Evolutionary conservation across 75 land plant species (phyloP).

Genomic region (Isoetes taiwanensis): DNA sequence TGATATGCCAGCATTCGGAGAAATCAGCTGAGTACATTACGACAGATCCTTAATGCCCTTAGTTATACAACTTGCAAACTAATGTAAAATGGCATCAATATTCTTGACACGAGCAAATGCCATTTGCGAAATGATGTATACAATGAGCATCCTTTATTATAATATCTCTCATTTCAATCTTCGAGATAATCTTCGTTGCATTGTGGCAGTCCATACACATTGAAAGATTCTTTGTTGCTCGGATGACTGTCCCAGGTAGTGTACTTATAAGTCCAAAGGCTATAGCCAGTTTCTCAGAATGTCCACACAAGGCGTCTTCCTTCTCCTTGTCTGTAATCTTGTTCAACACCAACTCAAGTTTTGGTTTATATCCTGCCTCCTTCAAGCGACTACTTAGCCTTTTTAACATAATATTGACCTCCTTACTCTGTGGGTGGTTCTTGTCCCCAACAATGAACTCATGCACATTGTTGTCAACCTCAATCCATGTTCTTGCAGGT

Average conservation of each 20-base stretch:
- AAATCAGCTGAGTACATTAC: too few relatives aligned
- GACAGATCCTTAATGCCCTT: too few relatives aligned
- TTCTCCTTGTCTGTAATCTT: constrained; percentile 31
- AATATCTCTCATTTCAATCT: constrained; percentile 26
- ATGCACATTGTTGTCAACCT: constrained; percentile 40
- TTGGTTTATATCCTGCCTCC: constrained; percentile 39
- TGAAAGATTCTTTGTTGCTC: constrained; percentile 51
- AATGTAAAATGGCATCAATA: too few relatives aligned
- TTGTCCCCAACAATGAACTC: constrained; percentile 49
- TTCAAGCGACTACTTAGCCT: constrained; percentile 21
- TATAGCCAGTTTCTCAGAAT: constrained; percentile 58
- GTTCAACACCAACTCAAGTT: constrained; percentile 18
- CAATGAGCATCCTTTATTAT: constrained; percentile 46
- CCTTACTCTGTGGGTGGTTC: constrained; percentile 29
- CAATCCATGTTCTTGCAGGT: constrained; percentile 53
- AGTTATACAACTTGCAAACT: too few relatives aligned
- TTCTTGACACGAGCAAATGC: constrained; percentile 50
- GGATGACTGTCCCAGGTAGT: constrained; percentile 22
- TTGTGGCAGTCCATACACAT: constrained; percentile 62
- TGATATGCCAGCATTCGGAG: too few relatives aligned
- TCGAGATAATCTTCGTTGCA: constrained; percentile 41
- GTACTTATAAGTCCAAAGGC: constrained; percentile 45
- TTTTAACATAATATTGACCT: constrained; percentile 32
- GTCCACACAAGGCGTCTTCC: constrained; percentile 30
- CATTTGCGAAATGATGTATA: constrained; percentile 50